Evolutionary conservation across 2,329 filamentous ascomycete genomes (phyloP).

Genomic region (Chrysoporthe cubensis): DNA sequence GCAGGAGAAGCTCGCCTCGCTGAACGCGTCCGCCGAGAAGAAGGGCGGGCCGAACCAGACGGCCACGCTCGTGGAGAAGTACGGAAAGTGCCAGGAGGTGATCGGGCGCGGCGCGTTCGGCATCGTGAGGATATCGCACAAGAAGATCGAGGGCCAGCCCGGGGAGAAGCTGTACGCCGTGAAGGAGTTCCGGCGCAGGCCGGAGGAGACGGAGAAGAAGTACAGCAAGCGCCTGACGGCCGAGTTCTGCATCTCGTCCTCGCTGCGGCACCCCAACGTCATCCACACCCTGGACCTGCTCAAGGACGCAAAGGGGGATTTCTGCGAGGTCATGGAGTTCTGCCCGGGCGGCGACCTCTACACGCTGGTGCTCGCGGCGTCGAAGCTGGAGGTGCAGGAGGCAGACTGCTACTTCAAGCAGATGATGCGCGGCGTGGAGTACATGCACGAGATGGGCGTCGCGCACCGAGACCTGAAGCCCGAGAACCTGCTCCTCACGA

Average conservation of each 20-base stretch:
- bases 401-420: conserved; percentile 99
- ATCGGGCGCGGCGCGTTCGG: conserved; percentile 96
- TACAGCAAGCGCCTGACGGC: conserved; percentile 97
- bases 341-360: conserved; percentile 96
- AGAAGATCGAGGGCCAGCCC: conserved; percentile 80
- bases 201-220: conserved; percentile 93
- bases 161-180: conserved; percentile 93
- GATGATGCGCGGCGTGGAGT: conserved; percentile 97
- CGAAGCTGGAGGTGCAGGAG: conserved; percentile 88
- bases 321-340: conserved; percentile 99
- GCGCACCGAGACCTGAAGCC: conserved; percentile 96
- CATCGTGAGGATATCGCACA: conserved; percentile 96
- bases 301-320: conserved; percentile 95
- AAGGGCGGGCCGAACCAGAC: conserved; percentile 76
- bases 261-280: conserved; percentile 93
- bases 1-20: conserved; percentile 74
- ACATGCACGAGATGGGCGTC: conserved; percentile 99
- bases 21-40: conserved; percentile 67
- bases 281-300: conserved; percentile 96
- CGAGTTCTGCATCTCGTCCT: conserved; percentile 98
- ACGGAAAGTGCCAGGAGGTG: conserved; percentile 97
- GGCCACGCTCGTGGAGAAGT: conserved; percentile 88
- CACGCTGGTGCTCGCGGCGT: conserved; percentile 86
- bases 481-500: conserved; percentile 92
- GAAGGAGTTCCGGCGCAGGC: conserved; percentile 94